Conservation (phyloP, 768 basidiomycete genomes). For the Calocera cornea region DNA sequence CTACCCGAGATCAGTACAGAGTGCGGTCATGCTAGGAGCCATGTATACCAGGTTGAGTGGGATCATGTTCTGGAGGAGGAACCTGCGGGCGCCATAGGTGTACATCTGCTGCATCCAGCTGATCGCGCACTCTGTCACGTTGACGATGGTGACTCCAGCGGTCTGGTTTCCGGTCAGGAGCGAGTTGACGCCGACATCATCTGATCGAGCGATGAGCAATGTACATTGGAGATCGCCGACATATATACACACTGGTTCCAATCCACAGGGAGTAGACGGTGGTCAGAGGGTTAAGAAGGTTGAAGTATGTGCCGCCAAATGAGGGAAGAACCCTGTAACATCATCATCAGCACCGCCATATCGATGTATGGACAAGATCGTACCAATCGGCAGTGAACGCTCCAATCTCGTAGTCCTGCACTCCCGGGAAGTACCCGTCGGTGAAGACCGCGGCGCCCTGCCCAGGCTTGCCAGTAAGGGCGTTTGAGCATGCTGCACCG, state of each 20-base stretch:
- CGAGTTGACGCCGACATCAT: conserved; percentile 3
- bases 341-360: background rate
- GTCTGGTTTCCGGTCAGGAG: conserved; percentile 4
- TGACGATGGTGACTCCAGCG: conserved; percentile 6
- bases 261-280: conserved; percentile 7
- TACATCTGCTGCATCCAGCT: conserved; percentile 6
- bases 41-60: conserved; percentile 32
- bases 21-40: background rate
- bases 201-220: background rate
- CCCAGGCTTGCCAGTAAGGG: background rate
- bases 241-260: background rate
- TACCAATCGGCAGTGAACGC: conserved; percentile 4
- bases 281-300: conserved; percentile 2
- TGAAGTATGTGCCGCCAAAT: background rate
- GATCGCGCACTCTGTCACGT: conserved; percentile 2
- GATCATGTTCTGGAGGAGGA: conserved; percentile 33
- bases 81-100: background rate
- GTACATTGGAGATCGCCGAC: background rate
- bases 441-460: background rate
- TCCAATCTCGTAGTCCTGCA: conserved; percentile 7
- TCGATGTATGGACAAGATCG: background rate
- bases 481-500: conserved; percentile 8
- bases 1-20: background rate
- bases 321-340: background rate
- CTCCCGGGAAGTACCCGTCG: conserved; percentile 4